Percentiles rank a stretch among this genome's conserved stretches.
These are phyloP conservation scores for Epichloe gansuensis DNA, from an alignment of 2,329 filamentous ascomycete species.

Conservation along the genomic window DNA sequence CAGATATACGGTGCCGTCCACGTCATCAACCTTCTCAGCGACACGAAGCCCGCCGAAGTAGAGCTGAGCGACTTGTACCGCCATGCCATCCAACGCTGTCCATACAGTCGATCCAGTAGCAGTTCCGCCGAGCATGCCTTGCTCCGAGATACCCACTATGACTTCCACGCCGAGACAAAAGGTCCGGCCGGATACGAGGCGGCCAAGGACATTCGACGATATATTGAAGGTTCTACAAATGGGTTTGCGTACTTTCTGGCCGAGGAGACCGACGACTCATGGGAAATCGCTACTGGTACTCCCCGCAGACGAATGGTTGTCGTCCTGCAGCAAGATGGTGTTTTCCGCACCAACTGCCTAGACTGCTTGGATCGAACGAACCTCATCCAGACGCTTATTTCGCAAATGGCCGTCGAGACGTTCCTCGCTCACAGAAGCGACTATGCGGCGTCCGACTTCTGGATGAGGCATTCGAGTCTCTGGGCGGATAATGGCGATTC, in stretches of 20 bases:
- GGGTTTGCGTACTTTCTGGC: constrained; percentile 88
- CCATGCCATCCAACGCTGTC: constrained; percentile 61
- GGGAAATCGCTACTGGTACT: constrained; percentile 25
- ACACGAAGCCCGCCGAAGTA: constrained; percentile 71
- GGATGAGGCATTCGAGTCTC: constrained; percentile 79
- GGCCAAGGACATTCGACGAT: constrained; percentile 67
- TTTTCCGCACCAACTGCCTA: constrained; percentile 90
- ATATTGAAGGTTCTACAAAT: constrained; percentile 68
- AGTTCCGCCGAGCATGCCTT: constrained; percentile 56
- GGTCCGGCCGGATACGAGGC: constrained; percentile 80
- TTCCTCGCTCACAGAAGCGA: constrained; percentile 66
- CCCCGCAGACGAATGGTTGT: constrained; percentile 41
- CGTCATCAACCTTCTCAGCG: constrained; percentile 87
- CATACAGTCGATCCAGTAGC: constrained; percentile 48
- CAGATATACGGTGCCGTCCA: constrained; percentile 81
- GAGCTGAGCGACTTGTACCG: constrained; percentile 73
- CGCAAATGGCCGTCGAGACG: constrained; percentile 77
- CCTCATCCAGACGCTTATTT: constrained; percentile 89
- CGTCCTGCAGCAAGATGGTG: constrained; percentile 82
- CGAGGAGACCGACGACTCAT: constrained; percentile 50
- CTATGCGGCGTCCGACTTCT: constrained; percentile 65
- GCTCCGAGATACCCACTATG: constrained; percentile 73
- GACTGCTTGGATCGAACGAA: constrained; percentile 96
- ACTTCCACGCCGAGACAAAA: constrained; percentile 91
- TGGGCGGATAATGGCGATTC: constrained; percentile 98